phyloP scores from a whole-genome alignment of 805 yeast species.

The Pichia rugopelliculosa region DNA sequence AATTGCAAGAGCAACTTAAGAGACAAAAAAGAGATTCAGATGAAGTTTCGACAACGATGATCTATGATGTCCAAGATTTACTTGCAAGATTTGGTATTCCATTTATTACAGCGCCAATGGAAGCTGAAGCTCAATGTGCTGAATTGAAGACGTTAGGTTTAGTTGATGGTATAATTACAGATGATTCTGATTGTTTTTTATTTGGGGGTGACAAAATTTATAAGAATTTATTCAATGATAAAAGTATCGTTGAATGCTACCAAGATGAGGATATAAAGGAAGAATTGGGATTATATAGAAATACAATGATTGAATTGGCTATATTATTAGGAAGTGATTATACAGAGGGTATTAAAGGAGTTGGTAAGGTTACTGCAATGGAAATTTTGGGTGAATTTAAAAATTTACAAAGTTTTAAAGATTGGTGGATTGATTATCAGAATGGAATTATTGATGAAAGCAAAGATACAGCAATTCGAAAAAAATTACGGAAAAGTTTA shows the following conservation, averaged over 20 bases:
- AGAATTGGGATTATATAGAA: slow-evolving; percentile 58
- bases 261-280: slow-evolving; percentile 47
- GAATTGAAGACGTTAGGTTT: slow-evolving; percentile 57
- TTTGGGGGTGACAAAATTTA: slow-evolving; percentile 85
- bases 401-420: slow-evolving; percentile 32
- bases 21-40: slow-evolving; percentile 83
- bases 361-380: slow-evolving; percentile 91
- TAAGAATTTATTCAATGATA: slow-evolving; percentile 90
- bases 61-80: slow-evolving; percentile 83
- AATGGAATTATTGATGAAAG: slow-evolving; percentile 32
- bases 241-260: slow-evolving; percentile 85
- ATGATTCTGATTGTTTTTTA: slow-evolving; percentile 92
- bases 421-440: slow-evolving; percentile 53
- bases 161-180: slow-evolving; percentile 94
- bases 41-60: slow-evolving; percentile 81
- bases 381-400: slow-evolving; percentile 85
- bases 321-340: slow-evolving; percentile 88
- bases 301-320: slow-evolving; percentile 71
- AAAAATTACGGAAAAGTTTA: slow-evolving; percentile 50
- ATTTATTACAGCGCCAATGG: slow-evolving; percentile 93
- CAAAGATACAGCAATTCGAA: slow-evolving; percentile 42
- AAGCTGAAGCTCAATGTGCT: slow-evolving; percentile 98
- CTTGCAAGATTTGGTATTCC: slow-evolving; percentile 89
- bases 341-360: slow-evolving; percentile 84
- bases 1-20: slow-evolving; percentile 52